Percentiles rank a stretch among this genome's conserved stretches.
Evolutionary conservation across 2,329 filamentous ascomycete genomes (phyloP).

Genomic region (Tolypocladium tundrense): DNA sequence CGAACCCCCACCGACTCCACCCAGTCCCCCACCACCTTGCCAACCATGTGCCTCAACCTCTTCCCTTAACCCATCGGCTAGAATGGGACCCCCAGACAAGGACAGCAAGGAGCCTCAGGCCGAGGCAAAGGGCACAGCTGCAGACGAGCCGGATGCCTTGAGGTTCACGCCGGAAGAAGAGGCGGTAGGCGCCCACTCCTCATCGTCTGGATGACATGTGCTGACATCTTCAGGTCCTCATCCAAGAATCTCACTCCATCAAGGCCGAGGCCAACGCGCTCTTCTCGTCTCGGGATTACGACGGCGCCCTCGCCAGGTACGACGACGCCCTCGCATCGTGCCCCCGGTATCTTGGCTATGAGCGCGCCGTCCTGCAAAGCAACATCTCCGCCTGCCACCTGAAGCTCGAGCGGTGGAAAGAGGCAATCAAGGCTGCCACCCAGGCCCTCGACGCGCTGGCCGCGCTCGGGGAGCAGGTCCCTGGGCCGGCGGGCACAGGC

Average conservation of each 20-base stretch:
- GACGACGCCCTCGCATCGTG: constrained; percentile 68
- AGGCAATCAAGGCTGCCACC: constrained; percentile 64
- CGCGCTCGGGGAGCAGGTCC: constrained; percentile 36
- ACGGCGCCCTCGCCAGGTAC: constrained; percentile 73
- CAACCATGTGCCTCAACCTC: not conserved
- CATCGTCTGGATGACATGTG: not conserved
- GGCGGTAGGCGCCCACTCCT: constrained; percentile 24
- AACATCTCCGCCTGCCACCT: constrained; percentile 87
- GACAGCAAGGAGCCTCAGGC: not conserved
- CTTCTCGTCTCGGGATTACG: constrained; percentile 63
- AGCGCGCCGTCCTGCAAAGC: constrained; percentile 74
- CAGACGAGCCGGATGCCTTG: constrained; percentile 14
- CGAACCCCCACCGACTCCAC: not conserved
- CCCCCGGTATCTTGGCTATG: constrained; percentile 78
- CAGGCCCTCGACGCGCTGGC: constrained; percentile 65
- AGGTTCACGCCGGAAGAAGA: constrained; percentile 47
- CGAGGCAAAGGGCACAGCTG: not conserved
- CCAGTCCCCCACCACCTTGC: not conserved
- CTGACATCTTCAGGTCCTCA: constrained; percentile 40
- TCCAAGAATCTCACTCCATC: constrained; percentile 60
- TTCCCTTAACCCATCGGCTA: not conserved
- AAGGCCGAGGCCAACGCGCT: constrained; percentile 70
- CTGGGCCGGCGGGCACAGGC: constrained; percentile 14
- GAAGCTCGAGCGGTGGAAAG: constrained; percentile 77
- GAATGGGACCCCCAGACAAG: not conserved